Percentiles rank a stretch among this genome's conserved stretches.
Evolutionary conservation across 2,329 filamentous ascomycete species (phyloP).

Genomic region (Dothiorella sarmentorum): DNA sequence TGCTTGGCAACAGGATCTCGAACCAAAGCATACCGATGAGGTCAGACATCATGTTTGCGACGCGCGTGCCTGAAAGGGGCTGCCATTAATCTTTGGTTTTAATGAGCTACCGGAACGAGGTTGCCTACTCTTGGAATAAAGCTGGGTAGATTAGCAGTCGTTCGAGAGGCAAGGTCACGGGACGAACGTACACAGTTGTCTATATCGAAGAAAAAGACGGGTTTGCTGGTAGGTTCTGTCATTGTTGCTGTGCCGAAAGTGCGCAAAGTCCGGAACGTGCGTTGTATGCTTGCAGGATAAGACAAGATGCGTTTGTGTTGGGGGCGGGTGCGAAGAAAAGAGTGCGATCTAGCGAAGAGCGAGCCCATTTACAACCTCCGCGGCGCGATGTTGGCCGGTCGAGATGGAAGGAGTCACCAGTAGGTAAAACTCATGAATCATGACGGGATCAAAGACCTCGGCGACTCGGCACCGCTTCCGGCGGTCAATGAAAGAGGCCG

Average conservation of each 20-base stretch:
- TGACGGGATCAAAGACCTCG: conserved; percentile 4
- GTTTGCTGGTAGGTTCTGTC: conserved; percentile 37
- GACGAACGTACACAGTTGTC: conserved; percentile 76
- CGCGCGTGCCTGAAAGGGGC: conserved; percentile 58
- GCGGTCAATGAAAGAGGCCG: too few relatives aligned
- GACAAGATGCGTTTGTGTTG: not conserved
- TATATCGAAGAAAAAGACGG: conserved; percentile 81
- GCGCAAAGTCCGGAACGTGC: not conserved
- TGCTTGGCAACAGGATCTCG: conserved; percentile 28
- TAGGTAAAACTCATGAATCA: not conserved
- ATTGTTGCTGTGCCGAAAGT: conserved; percentile 21
- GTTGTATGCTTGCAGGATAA: not conserved
- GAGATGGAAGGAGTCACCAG: conserved; percentile 13
- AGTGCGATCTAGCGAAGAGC: not conserved
- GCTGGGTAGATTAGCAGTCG: conserved; percentile 38
- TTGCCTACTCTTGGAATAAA: conserved; percentile 76
- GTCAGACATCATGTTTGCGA: conserved; percentile 83
- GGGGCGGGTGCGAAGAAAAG: not conserved
- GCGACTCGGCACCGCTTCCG: conserved; percentile 8
- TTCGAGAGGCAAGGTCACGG: not conserved
- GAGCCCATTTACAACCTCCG: not conserved
- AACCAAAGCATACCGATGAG: conserved; percentile 60
- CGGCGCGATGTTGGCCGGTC: conserved; percentile 1
- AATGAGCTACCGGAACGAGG: conserved; percentile 29
- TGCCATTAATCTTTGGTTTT: conserved; percentile 32